Percentiles rank a stretch among this genome's conserved stretches.
phyloP scores from a whole-genome alignment of 2,329 filamentous ascomycete species.

The Fusarium pilosicola region DNA sequence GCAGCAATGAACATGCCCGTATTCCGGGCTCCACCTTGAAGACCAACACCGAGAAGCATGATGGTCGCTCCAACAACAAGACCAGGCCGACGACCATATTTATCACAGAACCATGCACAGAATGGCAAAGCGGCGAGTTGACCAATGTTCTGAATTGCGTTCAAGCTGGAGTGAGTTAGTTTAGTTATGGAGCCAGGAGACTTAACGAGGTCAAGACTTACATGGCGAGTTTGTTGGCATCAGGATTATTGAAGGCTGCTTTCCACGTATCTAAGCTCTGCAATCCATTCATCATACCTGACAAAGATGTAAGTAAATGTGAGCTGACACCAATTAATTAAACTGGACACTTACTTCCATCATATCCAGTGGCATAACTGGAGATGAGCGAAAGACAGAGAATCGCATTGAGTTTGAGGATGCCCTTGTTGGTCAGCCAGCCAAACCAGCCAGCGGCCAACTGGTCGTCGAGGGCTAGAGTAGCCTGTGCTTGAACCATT shows the following conservation, averaged over 20 bases:
- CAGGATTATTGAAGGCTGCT: neutral
- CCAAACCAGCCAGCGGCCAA: slow-evolving; percentile 17
- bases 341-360: neutral
- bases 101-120: slow-evolving; percentile 12
- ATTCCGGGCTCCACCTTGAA: slow-evolving; percentile 8
- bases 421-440: slow-evolving; percentile 13
- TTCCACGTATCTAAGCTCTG: slow-evolving; percentile 20
- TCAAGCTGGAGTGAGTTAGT: neutral
- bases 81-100: slow-evolving; percentile 1
- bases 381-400: slow-evolving; percentile 18
- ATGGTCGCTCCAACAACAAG: slow-evolving; percentile 2
- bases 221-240: slow-evolving; percentile 13
- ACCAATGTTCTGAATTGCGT: slow-evolving; percentile 17
- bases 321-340: accelerated
- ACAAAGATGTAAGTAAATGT: neutral
- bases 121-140: slow-evolving; percentile 16
- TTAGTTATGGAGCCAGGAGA: neutral
- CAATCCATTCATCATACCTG: slow-evolving; percentile 15
- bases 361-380: slow-evolving; percentile 13
- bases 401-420: slow-evolving; percentile 17
- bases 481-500: slow-evolving; percentile 20
- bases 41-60: slow-evolving; percentile 15
- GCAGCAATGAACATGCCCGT: slow-evolving; percentile 19
- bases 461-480: slow-evolving; percentile 18
- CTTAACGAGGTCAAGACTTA: neutral